Percentiles rank a stretch among this genome's conserved stretches.
These are phyloP conservation scores for Schizosaccharomyces octosporus DNA, from an alignment of 805 yeast species.

Conservation along the genomic window DNA sequence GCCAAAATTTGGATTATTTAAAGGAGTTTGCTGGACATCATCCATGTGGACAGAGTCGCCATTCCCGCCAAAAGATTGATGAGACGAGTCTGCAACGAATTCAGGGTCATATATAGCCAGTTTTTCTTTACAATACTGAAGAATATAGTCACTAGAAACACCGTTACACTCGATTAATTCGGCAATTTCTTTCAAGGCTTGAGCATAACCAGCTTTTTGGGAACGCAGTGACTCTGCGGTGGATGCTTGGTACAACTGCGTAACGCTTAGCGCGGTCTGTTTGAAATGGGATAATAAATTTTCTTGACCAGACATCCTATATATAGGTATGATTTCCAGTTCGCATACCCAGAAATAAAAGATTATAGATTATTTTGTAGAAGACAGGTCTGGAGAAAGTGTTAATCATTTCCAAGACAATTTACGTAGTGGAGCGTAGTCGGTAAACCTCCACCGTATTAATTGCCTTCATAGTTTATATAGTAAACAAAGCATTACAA, in stretches of 20 bases:
- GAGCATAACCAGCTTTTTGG: neutral
- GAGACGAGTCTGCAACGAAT: no score
- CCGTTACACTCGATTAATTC: neutral
- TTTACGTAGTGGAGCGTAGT: no score
- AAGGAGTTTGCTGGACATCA: neutral
- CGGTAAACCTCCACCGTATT: no score
- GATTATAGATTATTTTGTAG: no score
- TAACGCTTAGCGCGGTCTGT: neutral
- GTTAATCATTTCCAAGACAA: no score
- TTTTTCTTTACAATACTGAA: neutral
- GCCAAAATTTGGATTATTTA: neutral
- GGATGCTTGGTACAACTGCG: neutral
- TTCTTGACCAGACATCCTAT: neutral
- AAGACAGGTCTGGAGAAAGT: no score
- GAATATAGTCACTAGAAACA: neutral
- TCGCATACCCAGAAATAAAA: no score
- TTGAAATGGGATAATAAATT: neutral
- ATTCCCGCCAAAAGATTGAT: neutral
- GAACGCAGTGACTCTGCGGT: neutral
- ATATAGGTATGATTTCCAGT: no score
- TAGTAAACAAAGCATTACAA: no score
- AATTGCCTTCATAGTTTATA: no score
- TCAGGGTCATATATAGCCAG: neutral
- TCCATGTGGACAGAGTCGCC: neutral
- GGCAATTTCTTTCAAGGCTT: neutral